Percentiles rank a stretch among this genome's conserved stretches.
Conservation (phyloP, 2,329 filamentous ascomycete genomes). For the Juglanconis juglandina region DNA sequence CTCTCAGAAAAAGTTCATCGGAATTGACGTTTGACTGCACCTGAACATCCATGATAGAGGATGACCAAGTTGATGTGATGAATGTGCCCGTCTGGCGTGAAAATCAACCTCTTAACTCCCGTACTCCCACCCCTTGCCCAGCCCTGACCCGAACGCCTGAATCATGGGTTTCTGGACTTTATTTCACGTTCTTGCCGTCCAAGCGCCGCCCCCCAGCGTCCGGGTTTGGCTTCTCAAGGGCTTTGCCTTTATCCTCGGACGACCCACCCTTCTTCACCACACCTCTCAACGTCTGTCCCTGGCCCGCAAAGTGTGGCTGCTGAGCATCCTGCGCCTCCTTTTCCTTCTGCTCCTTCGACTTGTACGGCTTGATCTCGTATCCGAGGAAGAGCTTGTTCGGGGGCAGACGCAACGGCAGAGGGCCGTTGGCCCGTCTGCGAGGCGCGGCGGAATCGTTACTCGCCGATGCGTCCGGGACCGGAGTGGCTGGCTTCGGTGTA, state of each 20-base stretch:
- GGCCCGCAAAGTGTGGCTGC: conserved; percentile 75
- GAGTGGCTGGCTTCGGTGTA: conserved; percentile 70
- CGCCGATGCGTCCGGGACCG: conserved; percentile 57
- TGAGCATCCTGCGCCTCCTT: conserved; percentile 62
- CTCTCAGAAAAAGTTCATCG: background rate
- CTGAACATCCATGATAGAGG: background rate
- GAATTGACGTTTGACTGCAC: background rate
- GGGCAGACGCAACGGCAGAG: conserved; percentile 78
- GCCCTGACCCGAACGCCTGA: conserved; percentile 10
- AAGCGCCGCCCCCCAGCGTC: conserved; percentile 13
- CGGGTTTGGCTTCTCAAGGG: conserved; percentile 41
- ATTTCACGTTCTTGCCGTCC: conserved; percentile 17
- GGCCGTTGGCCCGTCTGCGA: conserved; percentile 65
- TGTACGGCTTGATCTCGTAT: conserved; percentile 86
- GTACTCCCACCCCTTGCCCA: background rate
- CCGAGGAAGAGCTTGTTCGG: conserved; percentile 95
- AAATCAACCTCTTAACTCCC: background rate
- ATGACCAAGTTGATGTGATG: background rate
- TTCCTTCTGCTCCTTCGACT: conserved; percentile 70
- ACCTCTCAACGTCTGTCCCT: conserved; percentile 74
- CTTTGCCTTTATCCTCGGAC: conserved; percentile 44
- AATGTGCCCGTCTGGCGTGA: background rate
- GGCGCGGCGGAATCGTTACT: conserved; percentile 33
- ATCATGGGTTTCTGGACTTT: background rate
- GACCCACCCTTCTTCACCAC: conserved; percentile 69